phyloP scores from a whole-genome alignment of 768 basidiomycete species.

The Rhizopogon vinicolor region DNA sequence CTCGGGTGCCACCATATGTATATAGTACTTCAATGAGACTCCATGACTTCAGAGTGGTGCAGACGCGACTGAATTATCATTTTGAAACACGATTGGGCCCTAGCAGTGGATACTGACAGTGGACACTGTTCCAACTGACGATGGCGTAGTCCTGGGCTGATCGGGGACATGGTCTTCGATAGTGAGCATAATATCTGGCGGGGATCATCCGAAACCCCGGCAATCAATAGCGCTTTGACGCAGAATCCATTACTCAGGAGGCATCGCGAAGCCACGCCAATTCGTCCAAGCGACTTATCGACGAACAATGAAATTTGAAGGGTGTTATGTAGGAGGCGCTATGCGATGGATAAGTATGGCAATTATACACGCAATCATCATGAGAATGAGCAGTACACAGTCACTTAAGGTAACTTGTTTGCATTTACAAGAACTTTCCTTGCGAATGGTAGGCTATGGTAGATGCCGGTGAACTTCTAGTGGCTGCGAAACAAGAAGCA shows the following conservation, averaged over 20 bases:
- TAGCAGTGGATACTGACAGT: too few species aligned
- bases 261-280: neutral
- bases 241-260: neutral
- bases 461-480: neutral
- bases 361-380: neutral
- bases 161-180: neutral
- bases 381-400: neutral
- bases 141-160: neutral
- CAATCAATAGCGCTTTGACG: neutral
- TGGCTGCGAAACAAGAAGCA: neutral
- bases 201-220: neutral
- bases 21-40: too few species aligned
- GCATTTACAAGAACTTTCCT: neutral
- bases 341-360: neutral
- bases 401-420: too few species aligned
- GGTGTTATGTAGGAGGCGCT: too few species aligned
- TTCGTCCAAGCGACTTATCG: neutral
- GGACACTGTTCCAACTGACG: neutral
- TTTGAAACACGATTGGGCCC: too few species aligned
- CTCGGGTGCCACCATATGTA: too few species aligned
- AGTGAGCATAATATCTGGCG: neutral
- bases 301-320: neutral
- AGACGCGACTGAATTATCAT: neutral
- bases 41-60: too few species aligned
- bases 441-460: neutral